These are phyloP conservation scores for Aaosphaeria arxii DNA, from an alignment of 2,329 filamentous ascomycete genomes.

Conservation along the genomic window DNA sequence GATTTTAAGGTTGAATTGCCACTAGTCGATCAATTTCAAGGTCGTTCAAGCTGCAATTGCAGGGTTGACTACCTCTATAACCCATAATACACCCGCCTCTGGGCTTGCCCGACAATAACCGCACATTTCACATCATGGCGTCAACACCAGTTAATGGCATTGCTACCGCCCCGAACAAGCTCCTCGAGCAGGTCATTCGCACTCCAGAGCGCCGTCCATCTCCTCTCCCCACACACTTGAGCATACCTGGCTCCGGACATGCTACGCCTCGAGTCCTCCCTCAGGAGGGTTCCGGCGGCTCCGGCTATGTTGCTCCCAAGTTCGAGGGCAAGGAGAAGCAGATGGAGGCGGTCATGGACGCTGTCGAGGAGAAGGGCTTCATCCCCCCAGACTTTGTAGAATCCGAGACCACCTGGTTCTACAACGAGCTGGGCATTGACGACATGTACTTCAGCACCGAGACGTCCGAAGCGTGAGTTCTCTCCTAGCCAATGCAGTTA, in stretches of 20 bases:
- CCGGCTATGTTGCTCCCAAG: slow-evolving; percentile 90
- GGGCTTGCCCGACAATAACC: background rate
- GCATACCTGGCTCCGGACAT: slow-evolving; percentile 58
- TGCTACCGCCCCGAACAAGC: slow-evolving; percentile 48
- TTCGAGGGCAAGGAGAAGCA: slow-evolving; percentile 92
- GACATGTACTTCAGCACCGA: slow-evolving; percentile 98
- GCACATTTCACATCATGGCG: slow-evolving; percentile 20
- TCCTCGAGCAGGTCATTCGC: slow-evolving; percentile 54
- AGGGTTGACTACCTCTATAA: background rate
- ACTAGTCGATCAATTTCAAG: no score
- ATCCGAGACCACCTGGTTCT: slow-evolving; percentile 91
- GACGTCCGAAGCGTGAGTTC: slow-evolving; percentile 62
- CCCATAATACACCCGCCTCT: background rate
- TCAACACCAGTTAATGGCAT: slow-evolving; percentile 30
- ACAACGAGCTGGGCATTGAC: slow-evolving; percentile 94
- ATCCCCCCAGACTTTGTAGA: slow-evolving; percentile 82
- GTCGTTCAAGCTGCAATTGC: no score
- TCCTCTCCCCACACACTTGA: slow-evolving; percentile 83
- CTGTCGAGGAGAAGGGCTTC: slow-evolving; percentile 76
- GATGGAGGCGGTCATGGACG: slow-evolving; percentile 79
- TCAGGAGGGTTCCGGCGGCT: slow-evolving; percentile 72
- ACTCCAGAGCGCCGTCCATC: slow-evolving; percentile 68
- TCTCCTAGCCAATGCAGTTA: background rate
- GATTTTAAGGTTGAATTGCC: no score
- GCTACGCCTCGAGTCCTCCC: slow-evolving; percentile 69